Percentiles rank a stretch among this genome's conserved stretches.
These are phyloP conservation scores for Pouteria glomerata DNA, from an alignment of 148 eudicot species.

Conservation along the genomic window DNA sequence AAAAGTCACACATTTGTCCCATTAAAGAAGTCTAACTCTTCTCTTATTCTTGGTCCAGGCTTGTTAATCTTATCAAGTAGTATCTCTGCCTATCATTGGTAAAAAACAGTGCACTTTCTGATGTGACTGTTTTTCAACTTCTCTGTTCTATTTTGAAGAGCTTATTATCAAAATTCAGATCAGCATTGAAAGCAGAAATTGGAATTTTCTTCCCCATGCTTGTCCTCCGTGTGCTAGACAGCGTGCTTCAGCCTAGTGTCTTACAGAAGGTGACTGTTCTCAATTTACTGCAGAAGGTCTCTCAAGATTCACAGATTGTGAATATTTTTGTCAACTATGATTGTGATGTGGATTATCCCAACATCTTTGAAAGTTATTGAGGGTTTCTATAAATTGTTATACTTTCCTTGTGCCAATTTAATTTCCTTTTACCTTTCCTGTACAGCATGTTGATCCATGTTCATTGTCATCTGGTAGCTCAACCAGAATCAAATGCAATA, in stretches of 20 bases:
- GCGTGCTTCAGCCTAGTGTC: constrained; percentile 93
- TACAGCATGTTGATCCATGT: too few relatives aligned
- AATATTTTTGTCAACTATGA: constrained; percentile 96
- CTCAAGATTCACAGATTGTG: constrained; percentile 76
- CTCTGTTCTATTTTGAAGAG: constrained; percentile 80
- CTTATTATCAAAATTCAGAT: constrained; percentile 69
- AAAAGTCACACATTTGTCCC: constrained; percentile 1
- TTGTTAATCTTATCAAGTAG: constrained; percentile 80
- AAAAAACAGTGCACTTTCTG: constrained; percentile 95
- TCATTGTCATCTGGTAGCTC: too few relatives aligned
- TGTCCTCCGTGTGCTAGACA: constrained; percentile 90
- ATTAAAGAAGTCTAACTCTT: background rate
- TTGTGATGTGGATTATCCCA: constrained; percentile 95
- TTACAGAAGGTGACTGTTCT: constrained; percentile 97
- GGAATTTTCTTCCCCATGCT: constrained; percentile 97
- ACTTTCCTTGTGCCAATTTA: constrained; percentile 1
- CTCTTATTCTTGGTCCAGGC: constrained; percentile 48
- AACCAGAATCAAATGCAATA: too few relatives aligned
- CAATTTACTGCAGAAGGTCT: constrained; percentile 82
- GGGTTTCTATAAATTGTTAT: constrained; percentile 1
- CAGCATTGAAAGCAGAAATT: constrained; percentile 89
- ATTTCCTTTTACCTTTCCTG: too few relatives aligned
- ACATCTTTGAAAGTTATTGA: constrained; percentile 91
- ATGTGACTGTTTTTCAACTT: constrained; percentile 93
- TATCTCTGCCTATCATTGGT: constrained; percentile 81